Percentiles rank a stretch among this genome's conserved stretches.
phyloP scores from a whole-genome alignment of 371 early-diverging fungal genomes.

The Mucor piriformis region DNA sequence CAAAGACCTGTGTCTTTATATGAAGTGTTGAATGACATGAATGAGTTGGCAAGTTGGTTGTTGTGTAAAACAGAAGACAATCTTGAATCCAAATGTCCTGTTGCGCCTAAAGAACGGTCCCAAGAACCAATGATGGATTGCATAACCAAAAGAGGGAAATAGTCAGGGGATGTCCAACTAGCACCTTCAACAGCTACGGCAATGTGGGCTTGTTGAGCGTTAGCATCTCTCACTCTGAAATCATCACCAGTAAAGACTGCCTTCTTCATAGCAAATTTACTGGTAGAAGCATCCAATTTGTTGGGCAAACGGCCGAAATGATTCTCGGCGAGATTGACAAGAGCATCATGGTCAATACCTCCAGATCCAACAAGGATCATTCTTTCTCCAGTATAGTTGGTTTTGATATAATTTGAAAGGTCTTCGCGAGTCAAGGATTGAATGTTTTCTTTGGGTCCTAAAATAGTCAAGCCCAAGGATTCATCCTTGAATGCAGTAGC shows the following conservation, averaged over 20 bases:
- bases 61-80: conserved; percentile 83
- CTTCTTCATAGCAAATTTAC: conserved; percentile 56
- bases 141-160: conserved; percentile 93
- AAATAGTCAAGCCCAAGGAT: conserved; percentile 91
- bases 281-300: conserved; percentile 43
- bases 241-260: conserved; percentile 90
- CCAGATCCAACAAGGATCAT: conserved; percentile 96
- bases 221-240: conserved; percentile 70
- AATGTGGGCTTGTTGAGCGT: conserved; percentile 91
- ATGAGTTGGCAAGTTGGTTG: conserved; percentile 92
- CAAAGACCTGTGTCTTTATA: conserved; percentile 98
- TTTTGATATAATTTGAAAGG: conserved; percentile 81
- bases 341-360: conserved; percentile 90
- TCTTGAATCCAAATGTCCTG: conserved; percentile 82
- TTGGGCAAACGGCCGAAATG: conserved; percentile 83
- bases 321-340: conserved; percentile 88
- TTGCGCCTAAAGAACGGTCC: conserved; percentile 91
- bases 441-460: conserved; percentile 93
- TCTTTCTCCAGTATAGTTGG: conserved; percentile 95
- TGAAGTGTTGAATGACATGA: conserved; percentile 97
- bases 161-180: conserved; percentile 93
- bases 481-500: conserved; percentile 92
- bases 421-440: conserved; percentile 83
- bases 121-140: conserved; percentile 95
- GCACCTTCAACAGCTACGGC: conserved; percentile 96